Evolutionary conservation across 1,284 basidiomycete species (phyloP).

Genomic region (Sutorius eximius): DNA sequence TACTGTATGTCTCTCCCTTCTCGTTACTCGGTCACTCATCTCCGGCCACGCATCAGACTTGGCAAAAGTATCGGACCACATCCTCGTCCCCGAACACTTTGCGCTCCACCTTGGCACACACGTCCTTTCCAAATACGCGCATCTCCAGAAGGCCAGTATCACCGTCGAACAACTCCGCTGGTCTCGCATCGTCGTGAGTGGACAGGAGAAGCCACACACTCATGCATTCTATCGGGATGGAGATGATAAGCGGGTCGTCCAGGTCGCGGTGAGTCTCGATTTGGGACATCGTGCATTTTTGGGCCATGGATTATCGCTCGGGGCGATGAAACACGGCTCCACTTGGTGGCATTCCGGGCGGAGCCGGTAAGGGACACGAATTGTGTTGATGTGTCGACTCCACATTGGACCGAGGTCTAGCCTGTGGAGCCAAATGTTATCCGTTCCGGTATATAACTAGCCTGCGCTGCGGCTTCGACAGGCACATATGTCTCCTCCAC

Average conservation of each 20-base stretch:
- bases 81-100: slow-evolving; percentile 82
- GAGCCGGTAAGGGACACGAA: slow-evolving; percentile 19
- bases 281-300: not conserved
- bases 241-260: slow-evolving; percentile 79
- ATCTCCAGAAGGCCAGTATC: slow-evolving; percentile 75
- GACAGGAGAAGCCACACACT: slow-evolving; percentile 56
- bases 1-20: slow-evolving; percentile 58
- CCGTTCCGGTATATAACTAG: slow-evolving; percentile 15
- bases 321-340: slow-evolving; percentile 10
- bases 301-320: not conserved
- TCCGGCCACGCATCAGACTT: slow-evolving; percentile 53
- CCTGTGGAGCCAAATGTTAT: slow-evolving; percentile 22
- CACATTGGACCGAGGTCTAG: slow-evolving; percentile 21
- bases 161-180: slow-evolving; percentile 84
- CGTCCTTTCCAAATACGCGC: slow-evolving; percentile 81
- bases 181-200: slow-evolving; percentile 70
- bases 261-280: slow-evolving; percentile 52
- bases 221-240: slow-evolving; percentile 90
- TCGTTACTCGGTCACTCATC: not conserved
- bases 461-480: not conserved
- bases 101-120: slow-evolving; percentile 85
- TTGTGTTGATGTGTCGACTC: slow-evolving; percentile 12
- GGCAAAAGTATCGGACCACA: slow-evolving; percentile 84
- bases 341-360: slow-evolving; percentile 14
- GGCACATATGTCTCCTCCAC: not conserved